Evolutionary conservation across 148 eudicot species (phyloP), one percentile per base, ranked within the genome.

Genomic region (Vaccinium corymbosum): DNA sequence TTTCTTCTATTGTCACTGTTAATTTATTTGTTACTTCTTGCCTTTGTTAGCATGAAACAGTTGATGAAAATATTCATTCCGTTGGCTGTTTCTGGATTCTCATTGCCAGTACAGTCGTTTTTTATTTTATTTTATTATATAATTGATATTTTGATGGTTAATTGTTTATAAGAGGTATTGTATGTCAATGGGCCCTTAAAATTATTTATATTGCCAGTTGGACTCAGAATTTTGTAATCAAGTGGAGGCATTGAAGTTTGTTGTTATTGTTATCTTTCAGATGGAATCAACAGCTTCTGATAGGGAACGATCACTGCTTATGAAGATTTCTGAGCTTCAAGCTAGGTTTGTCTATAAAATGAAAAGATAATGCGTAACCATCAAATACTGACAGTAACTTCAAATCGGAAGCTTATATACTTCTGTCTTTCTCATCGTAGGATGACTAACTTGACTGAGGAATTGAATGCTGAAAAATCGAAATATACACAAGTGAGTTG

Each of bases 261-360:
- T 42, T 55, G 14, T 80, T 38, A 6, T 59, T 42, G 71, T 55
- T 29, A 73, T 78, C 68, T 87, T 80, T 70, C 95, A 97, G 99
- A 92, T 85, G 62, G 99, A 94, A 85, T 75, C 87, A 76, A 85
- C 87, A 74, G 88, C 86, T 91, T 90, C 99, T 78, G 98, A 96
- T 80, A 94, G 94, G 91, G 97, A 93, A 82, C 91, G 91, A 13
- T 83, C 91, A 84, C 93, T 97, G 85, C 88, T 91, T 75, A 32
- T 78, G 85, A 93, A 89, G 92, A 94, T 97, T 83, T 90, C 94
- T 27, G 98, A 94, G 81, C 99, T 96, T 79, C 95, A 97, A 89
- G 84, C 97, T 73, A 93, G 99, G 99, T 94, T 78, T 19, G 85
- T 86, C 76, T 64, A 59, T 48, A 22, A 50, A 61, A 48, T 46